phyloP scores from a whole-genome alignment of 306 rosid species.

The Acmispon strigosus region DNA sequence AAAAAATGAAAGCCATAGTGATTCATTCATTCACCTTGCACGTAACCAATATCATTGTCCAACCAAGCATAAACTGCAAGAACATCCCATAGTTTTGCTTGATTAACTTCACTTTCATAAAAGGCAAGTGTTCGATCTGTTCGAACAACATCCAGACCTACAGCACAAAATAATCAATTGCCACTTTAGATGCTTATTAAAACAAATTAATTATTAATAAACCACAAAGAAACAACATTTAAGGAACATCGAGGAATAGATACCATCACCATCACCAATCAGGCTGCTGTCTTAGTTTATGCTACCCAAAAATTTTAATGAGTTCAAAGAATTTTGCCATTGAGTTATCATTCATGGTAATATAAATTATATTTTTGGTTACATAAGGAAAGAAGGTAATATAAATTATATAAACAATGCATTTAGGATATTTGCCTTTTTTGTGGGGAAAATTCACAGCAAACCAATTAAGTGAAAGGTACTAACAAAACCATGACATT shows the following conservation, averaged over 20 bases:
- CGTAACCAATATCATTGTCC: conserved; percentile 82
- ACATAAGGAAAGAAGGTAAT: too few relatives aligned
- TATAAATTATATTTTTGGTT: not conserved
- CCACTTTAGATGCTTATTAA: conserved; percentile 16
- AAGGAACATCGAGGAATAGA: not conserved
- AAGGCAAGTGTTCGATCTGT: conserved; percentile 81
- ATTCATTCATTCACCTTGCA: conserved; percentile 59
- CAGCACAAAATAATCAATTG: conserved; percentile 31
- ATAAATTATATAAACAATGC: not conserved
- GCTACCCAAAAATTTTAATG: not conserved
- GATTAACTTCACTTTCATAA: conserved; percentile 78
- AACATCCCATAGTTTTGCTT: conserved; percentile 85
- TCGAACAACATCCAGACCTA: conserved; percentile 88
- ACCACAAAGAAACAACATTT: not conserved
- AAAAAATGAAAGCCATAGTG: not conserved
- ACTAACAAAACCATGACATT: not conserved
- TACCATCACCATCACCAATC: not conserved
- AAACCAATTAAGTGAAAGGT: not conserved
- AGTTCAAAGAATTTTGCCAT: not conserved
- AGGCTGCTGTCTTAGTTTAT: not conserved
- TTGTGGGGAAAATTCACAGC: not conserved
- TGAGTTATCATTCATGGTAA: not conserved
- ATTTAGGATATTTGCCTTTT: conserved; percentile 4
- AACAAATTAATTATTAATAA: not conserved
- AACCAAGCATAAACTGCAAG: conserved; percentile 86